Evolutionary conservation across 257 asterid species (phyloP).

Genomic region (Linaria vulgaris): DNA sequence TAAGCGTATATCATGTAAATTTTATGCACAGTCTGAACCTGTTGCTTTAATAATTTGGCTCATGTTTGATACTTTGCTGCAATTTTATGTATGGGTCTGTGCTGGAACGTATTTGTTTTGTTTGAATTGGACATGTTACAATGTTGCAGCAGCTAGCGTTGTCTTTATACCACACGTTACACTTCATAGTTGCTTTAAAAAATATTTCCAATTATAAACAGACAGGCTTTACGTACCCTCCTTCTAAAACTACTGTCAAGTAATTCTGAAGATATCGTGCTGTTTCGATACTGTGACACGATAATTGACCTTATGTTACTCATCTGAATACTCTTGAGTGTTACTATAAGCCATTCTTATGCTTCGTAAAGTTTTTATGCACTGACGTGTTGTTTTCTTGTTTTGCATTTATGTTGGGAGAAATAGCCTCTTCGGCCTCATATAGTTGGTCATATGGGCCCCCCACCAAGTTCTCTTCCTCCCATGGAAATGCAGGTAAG

Average conservation of each 20-base stretch:
- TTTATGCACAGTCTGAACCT: neutral
- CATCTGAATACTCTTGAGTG: slow-evolving; percentile 1
- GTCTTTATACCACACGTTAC: neutral
- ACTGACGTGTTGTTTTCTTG: slow-evolving; percentile 25
- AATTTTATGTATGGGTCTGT: too few relatives aligned
- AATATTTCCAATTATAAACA: slow-evolving; percentile 1
- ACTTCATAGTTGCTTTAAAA: too few relatives aligned
- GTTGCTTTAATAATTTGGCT: slow-evolving; percentile 1
- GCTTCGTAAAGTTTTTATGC: slow-evolving; percentile 6
- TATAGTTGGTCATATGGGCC: slow-evolving; percentile 51
- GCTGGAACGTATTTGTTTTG: too few relatives aligned
- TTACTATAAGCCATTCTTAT: slow-evolving; percentile 12
- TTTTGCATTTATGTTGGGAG: slow-evolving; percentile 28
- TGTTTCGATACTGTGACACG: slow-evolving; percentile 6
- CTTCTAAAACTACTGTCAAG: too few relatives aligned
- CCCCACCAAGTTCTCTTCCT: slow-evolving; percentile 64
- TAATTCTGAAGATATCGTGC: slow-evolving; percentile 7
- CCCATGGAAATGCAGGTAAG: slow-evolving; percentile 82
- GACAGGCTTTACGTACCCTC: neutral
- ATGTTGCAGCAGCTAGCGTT: neutral
- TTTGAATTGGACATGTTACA: slow-evolving; percentile 3
- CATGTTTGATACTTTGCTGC: neutral
- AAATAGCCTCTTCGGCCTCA: slow-evolving; percentile 67
- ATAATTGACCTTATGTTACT: slow-evolving; percentile 17
- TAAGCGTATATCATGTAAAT: slow-evolving; percentile 1